Percentiles rank a stretch among this genome's conserved stretches.
phyloP scores from a whole-genome alignment of 305 asterid species.

The Fraxinus dipetala region DNA sequence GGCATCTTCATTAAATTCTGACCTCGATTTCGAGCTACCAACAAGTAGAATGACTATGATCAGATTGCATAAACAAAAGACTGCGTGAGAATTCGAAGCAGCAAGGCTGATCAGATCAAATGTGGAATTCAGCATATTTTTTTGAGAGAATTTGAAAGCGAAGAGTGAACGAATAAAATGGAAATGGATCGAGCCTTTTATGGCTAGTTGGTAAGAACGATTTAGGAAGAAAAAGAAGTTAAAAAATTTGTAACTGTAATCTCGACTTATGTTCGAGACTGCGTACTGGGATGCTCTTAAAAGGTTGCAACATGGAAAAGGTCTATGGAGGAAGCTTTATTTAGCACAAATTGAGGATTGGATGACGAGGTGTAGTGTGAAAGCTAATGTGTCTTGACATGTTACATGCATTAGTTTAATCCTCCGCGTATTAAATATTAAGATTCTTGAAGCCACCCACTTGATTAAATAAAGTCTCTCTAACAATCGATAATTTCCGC shows the following conservation, averaged over 20 bases:
- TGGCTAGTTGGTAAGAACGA: not conserved
- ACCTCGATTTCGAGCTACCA: constrained; percentile 32
- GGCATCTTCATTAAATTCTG: constrained; percentile 17
- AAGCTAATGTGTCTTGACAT: constrained; percentile 29
- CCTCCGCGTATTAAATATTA: not conserved
- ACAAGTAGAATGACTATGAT: constrained; percentile 56
- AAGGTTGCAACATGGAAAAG: constrained; percentile 27
- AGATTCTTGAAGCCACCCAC: not conserved
- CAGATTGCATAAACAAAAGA: constrained; percentile 65
- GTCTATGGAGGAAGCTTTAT: constrained; percentile 34
- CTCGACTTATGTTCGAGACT: not conserved
- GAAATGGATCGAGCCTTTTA: constrained; percentile 17
- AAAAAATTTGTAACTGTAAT: not conserved
- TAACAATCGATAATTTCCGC: not conserved
- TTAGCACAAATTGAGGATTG: constrained; percentile 16
- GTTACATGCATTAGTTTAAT: not conserved
- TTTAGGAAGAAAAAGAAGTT: not conserved
- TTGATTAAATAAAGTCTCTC: not conserved
- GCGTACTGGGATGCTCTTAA: not conserved
- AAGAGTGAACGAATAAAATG: not conserved
- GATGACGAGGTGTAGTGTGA: constrained; percentile 33
- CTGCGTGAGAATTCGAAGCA: constrained; percentile 52
- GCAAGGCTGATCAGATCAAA: constrained; percentile 45
- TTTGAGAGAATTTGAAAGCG: not conserved
- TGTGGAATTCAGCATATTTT: constrained; percentile 41